Conservation (phyloP, 495 filamentous ascomycete genomes). For the Endocarpon pusillum region DNA sequence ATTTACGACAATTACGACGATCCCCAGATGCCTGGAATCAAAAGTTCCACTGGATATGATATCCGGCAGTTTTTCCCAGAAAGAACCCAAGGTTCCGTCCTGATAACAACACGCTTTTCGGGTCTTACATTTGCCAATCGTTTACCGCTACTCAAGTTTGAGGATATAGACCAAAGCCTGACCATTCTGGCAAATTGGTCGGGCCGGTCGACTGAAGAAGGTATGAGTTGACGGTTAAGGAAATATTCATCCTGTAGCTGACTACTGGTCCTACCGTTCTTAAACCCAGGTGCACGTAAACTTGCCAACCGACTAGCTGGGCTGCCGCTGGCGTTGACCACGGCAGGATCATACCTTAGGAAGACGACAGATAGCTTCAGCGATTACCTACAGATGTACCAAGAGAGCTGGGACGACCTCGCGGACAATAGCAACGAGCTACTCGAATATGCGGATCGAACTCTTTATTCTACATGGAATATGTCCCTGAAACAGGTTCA, state of each 20-base stretch:
- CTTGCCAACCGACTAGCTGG: conserved; percentile 19
- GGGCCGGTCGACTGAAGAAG: too few relatives aligned
- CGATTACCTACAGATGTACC: conserved; percentile 24
- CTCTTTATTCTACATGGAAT: conserved; percentile 28
- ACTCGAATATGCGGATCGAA: conserved; percentile 18
- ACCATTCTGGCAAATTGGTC: too few relatives aligned
- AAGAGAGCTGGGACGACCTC: conserved; percentile 22
- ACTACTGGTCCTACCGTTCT: not conserved
- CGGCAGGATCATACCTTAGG: conserved; percentile 25
- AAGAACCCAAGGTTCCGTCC: conserved; percentile 18
- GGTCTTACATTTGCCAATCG: too few relatives aligned
- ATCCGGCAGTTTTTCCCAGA: conserved; percentile 19
- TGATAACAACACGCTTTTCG: conserved; percentile 23
- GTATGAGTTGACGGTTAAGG: too few relatives aligned
- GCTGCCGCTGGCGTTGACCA: conserved; percentile 24
- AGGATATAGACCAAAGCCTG: too few relatives aligned
- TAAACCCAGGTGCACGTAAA: too few relatives aligned
- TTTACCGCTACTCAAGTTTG: too few relatives aligned
- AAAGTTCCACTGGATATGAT: conserved; percentile 12
- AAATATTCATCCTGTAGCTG: not conserved
- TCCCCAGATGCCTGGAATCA: conserved; percentile 9
- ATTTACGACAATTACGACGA: conserved; percentile 17
- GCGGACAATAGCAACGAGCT: conserved; percentile 13
- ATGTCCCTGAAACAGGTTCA: conserved; percentile 25
- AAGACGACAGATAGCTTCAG: conserved; percentile 16